phyloP scores from a whole-genome alignment of 2,329 filamentous ascomycete genomes.

The Fusarium lyarnte region DNA sequence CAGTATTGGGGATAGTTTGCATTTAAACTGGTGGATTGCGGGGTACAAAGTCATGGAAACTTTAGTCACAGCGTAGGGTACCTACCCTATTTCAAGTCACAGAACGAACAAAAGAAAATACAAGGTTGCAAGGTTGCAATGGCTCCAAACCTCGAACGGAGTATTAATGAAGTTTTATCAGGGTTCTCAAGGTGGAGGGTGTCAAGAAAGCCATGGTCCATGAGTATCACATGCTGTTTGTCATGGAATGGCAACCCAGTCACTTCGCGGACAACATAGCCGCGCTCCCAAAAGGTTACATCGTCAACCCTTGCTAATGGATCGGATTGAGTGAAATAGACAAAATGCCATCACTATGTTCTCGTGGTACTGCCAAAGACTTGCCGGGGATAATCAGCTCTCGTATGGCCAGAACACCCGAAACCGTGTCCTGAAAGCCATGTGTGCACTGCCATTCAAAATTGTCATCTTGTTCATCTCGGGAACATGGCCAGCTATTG shows the following conservation, averaged over 20 bases:
- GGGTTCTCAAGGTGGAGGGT: background rate
- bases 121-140: background rate
- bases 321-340: too few species aligned
- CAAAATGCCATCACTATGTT: rapidly evolving
- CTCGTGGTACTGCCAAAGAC: background rate
- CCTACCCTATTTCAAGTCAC: background rate
- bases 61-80: conserved; percentile 11
- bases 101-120: background rate
- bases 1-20: background rate
- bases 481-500: background rate
- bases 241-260: rapidly evolving
- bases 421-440: background rate
- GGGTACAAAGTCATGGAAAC: background rate
- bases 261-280: rapidly evolving
- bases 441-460: rapidly evolving
- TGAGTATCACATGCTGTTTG: background rate
- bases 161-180: background rate
- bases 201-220: background rate
- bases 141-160: background rate
- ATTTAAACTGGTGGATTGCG: background rate
- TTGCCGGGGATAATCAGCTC: too few species aligned
- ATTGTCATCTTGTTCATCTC: background rate
- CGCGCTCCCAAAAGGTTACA: background rate
- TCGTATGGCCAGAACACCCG: rapidly evolving
- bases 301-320: background rate